Conservation (phyloP, 2,329 filamentous ascomycete genomes). For the Penicillium janthinellum region DNA sequence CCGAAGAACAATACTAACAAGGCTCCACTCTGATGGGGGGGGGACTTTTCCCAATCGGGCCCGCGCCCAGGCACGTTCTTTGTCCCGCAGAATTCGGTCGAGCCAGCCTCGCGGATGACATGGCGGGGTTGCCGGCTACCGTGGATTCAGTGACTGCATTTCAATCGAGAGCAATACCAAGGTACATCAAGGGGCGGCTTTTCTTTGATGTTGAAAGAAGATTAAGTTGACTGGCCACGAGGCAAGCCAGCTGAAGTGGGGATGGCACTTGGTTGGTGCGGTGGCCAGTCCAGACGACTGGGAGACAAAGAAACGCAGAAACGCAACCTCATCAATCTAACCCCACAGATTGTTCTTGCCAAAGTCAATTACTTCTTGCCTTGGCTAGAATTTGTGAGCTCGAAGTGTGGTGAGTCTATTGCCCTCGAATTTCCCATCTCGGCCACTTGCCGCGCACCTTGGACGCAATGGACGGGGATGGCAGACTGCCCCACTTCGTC, state of each 20-base stretch:
- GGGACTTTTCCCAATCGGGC: background rate
- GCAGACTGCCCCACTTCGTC: no score
- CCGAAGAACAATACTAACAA: constrained; percentile 1
- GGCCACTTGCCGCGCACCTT: no score
- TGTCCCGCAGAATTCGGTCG: background rate
- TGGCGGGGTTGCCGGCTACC: background rate
- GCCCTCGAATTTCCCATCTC: no score
- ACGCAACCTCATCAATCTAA: background rate
- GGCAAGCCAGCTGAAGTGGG: background rate
- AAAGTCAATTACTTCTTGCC: background rate
- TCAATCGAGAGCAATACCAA: constrained; percentile 2
- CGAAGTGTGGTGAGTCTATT: no score
- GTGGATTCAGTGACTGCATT: background rate
- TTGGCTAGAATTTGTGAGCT: background rate
- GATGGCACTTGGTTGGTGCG: background rate
- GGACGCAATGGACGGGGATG: no score
- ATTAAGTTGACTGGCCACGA: background rate
- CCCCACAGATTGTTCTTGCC: background rate
- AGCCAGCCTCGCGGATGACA: background rate
- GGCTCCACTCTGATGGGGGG: background rate
- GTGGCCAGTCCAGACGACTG: no score
- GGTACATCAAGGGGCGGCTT: background rate
- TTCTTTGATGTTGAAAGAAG: background rate
- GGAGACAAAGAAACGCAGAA: background rate
- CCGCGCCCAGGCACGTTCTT: background rate